Evolutionary conservation across 306 rosid genomes (phyloP).

Genomic region (Quercus bicolor): DNA sequence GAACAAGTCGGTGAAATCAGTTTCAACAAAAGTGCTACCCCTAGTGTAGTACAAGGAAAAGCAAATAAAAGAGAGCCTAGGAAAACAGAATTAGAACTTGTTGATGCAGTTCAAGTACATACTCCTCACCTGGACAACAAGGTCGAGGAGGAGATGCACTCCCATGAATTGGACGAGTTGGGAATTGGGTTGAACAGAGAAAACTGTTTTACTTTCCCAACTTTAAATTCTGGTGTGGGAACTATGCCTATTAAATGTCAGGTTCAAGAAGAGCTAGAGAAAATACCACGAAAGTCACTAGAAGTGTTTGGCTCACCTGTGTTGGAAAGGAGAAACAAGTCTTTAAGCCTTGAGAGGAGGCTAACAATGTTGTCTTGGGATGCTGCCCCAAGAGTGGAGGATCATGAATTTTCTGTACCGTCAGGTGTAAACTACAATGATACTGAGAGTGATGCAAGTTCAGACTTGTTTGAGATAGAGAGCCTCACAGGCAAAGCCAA

Average conservation of each 20-base stretch:
- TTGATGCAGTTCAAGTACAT: slow-evolving; percentile 22
- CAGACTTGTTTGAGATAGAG: slow-evolving; percentile 89
- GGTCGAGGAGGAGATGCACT: slow-evolving; percentile 27
- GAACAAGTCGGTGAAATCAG: slow-evolving; percentile 53
- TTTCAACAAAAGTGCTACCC: slow-evolving; percentile 31
- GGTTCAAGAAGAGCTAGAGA: slow-evolving; percentile 32
- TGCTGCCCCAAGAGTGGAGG: slow-evolving; percentile 27
- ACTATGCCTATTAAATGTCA: slow-evolving; percentile 32
- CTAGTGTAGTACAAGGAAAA: slow-evolving; percentile 28
- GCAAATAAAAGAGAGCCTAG: slow-evolving; percentile 22
- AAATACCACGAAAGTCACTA: slow-evolving; percentile 46
- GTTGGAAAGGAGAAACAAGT: slow-evolving; percentile 37
- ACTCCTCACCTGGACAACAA: slow-evolving; percentile 23
- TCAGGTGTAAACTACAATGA: slow-evolving; percentile 44
- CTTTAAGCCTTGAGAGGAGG: slow-evolving; percentile 63
- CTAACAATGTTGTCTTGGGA: slow-evolving; percentile 42
- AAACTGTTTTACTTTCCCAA: slow-evolving; percentile 31
- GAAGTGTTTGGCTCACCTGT: slow-evolving; percentile 79
- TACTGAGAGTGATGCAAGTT: slow-evolving; percentile 83
- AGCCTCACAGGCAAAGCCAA: slow-evolving; percentile 52
- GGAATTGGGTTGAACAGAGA: slow-evolving; percentile 26
- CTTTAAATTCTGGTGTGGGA: slow-evolving; percentile 18
- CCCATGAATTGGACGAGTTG: slow-evolving; percentile 26
- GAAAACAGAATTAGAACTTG: slow-evolving; percentile 24
- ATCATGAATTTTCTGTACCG: slow-evolving; percentile 31